Conservation (phyloP, 129 eudicot species). For the Heracleum sosnowskyi region DNA sequence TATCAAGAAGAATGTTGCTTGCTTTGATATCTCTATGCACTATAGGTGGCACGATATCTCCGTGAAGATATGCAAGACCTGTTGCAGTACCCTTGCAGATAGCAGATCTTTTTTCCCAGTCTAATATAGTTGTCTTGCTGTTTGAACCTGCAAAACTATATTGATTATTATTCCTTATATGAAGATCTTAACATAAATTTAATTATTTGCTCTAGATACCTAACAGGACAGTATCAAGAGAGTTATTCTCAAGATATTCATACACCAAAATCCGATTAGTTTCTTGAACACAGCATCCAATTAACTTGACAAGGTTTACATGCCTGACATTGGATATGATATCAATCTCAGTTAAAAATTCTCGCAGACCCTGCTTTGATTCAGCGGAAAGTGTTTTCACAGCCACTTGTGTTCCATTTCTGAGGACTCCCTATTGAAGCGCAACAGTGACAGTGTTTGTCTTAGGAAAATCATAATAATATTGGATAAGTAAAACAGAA, state of each 20-base stretch:
- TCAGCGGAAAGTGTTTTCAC: slow-evolving; percentile 72
- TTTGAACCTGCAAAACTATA: slow-evolving; percentile 39
- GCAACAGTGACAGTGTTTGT: not conserved
- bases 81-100: slow-evolving; percentile 79
- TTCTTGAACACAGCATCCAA: slow-evolving; percentile 86
- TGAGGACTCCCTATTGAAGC: slow-evolving; percentile 55
- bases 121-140: slow-evolving; percentile 25
- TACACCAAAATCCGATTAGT: slow-evolving; percentile 51
- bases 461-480: not conserved
- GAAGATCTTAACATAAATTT: not conserved
- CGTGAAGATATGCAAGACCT: slow-evolving; percentile 93
- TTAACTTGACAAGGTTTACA: slow-evolving; percentile 68
- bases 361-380: slow-evolving; percentile 84
- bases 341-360: slow-evolving; percentile 74
- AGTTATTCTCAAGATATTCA: slow-evolving; percentile 47
- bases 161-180: not conserved
- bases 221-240: slow-evolving; percentile 35
- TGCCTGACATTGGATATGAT: slow-evolving; percentile 74
- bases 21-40: slow-evolving; percentile 96
- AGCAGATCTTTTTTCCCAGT: slow-evolving; percentile 61
- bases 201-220: slow-evolving; percentile 30
- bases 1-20: slow-evolving; percentile 79
- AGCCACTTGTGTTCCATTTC: slow-evolving; percentile 68
- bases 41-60: slow-evolving; percentile 81
- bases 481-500: not conserved